A percentile compares a stretch with the other conserved stretches of the same genome.
phyloP scores from a whole-genome alignment of 2,329 filamentous ascomycete genomes.

The Fonsecaea erecta region DNA sequence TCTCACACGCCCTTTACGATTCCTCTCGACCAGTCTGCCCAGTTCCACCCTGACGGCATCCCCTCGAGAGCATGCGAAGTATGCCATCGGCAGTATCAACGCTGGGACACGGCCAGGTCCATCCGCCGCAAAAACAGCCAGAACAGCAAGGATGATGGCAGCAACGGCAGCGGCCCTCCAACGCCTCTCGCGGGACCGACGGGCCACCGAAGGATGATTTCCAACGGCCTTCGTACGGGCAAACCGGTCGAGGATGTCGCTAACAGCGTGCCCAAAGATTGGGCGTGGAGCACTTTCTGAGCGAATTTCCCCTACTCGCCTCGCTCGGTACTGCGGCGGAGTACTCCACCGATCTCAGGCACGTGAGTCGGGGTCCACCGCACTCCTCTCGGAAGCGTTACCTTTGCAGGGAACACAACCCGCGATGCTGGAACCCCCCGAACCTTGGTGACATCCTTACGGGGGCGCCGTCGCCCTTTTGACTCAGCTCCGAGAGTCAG shows the following conservation, averaged over 20 bases:
- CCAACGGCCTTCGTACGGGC: slow-evolving; percentile 38
- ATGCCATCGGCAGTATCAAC: slow-evolving; percentile 63
- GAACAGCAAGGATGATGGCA: slow-evolving; percentile 37
- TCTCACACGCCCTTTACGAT: slow-evolving; percentile 62
- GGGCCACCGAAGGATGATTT: slow-evolving; percentile 35
- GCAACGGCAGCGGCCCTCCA: slow-evolving; percentile 30
- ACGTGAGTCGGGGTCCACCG: slow-evolving; percentile 11
- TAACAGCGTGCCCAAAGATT: slow-evolving; percentile 61
- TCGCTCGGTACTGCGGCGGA: slow-evolving; percentile 5
- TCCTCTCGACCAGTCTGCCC: slow-evolving; percentile 66
- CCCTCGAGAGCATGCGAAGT: slow-evolving; percentile 63
- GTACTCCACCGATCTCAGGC: slow-evolving; percentile 11
- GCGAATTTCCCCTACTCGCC: neutral
- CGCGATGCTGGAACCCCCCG: neutral
- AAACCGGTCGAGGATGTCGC: slow-evolving; percentile 54
- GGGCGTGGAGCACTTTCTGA: slow-evolving; percentile 68
- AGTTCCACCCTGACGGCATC: slow-evolving; percentile 64
- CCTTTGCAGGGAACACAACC: slow-evolving; percentile 12
- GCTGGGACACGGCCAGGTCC: slow-evolving; percentile 57
- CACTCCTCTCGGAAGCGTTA: slow-evolving; percentile 1
- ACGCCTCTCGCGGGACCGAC: slow-evolving; percentile 30
- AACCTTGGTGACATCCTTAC: neutral
- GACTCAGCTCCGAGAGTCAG: neutral
- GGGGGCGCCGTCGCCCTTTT: neutral
- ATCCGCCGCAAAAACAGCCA: slow-evolving; percentile 59